Base-by-base conservation (phyloP, 352 stramenopile genomes). In the Phytopythium montanum region DNA sequence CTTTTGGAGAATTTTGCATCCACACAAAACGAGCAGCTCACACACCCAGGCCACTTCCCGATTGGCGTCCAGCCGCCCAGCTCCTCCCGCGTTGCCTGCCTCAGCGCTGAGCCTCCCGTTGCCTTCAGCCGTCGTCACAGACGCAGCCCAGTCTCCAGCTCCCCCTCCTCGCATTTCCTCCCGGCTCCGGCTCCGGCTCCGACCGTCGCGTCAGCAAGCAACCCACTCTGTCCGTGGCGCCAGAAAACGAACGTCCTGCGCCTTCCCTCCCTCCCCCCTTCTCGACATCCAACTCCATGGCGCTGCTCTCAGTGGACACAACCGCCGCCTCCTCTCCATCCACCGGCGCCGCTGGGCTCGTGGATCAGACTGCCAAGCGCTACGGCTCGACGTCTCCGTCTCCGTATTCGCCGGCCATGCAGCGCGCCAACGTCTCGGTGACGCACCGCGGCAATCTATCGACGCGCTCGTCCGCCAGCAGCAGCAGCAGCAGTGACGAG, bases 401-500 rank as follows among this genome's bases (percentile, higher is more conserved):
- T 16, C 28, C 33, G 21, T 48, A 49, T 42, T 29, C 49, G 49
- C 50, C 19, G 29, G n/a, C 10, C 50, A 56, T 56, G 50, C n/a
- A 46, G 16, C 42, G 41, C 19, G 50, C 42, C 12, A 18, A 51
- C 38, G 39, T 41, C 3, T 45, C 48, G 29, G 61, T 72, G 45
- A 69, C 62, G 13, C 58, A 66, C 33, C 66, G 66, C 33, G 48
- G 46, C 39, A 66, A 69, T 48, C 50, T 45, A 52, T 51, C 39
- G 34, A 78, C 72, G 49, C 63, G 69, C 42, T 62, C 67, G 51
- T 73, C 68, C 31, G 80, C 76, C 28, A 62, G 72, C 18, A 61
- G 54, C 13, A 66, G 54, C 48, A 81, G 67, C 54, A 74, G 54
- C 48, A 80, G 68, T 53, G 74, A 60, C 36, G 74, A 81, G 49